A percentile compares a stretch with the other conserved stretches of the same genome.
phyloP scores from a whole-genome alignment of 2,329 filamentous ascomycete species.

The Epicoccum sorghinum region DNA sequence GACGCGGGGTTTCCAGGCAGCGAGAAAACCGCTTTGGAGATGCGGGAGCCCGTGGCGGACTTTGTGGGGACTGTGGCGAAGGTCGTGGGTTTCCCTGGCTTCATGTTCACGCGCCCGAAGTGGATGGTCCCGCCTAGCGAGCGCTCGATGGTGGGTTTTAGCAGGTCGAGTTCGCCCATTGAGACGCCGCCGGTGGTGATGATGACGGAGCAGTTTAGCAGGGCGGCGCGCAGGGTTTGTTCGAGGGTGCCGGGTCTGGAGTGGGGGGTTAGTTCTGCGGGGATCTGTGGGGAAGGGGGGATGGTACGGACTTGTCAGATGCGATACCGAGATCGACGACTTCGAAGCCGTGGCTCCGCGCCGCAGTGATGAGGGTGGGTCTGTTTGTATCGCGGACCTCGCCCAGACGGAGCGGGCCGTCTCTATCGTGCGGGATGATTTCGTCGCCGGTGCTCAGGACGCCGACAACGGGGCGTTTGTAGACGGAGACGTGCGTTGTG shows the following conservation, averaged over 20 bases:
- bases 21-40: constrained; percentile 79
- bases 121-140: constrained; percentile 89
- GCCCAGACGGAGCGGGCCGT: constrained; percentile 70
- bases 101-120: constrained; percentile 96
- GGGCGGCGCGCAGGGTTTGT: constrained; percentile 73
- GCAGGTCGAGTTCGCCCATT: constrained; percentile 95
- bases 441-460: constrained; percentile 95
- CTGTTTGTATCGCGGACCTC: constrained; percentile 95
- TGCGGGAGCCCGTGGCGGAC: constrained; percentile 52
- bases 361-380: constrained; percentile 81
- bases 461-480: constrained; percentile 77
- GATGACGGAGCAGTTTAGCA: constrained; percentile 78
- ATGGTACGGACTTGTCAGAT: constrained; percentile 65
- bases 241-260: constrained; percentile 72
- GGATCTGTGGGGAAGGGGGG: not conserved
- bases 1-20: constrained; percentile 94
- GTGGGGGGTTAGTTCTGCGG: constrained; percentile 8
- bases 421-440: constrained; percentile 75
- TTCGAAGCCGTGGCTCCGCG: constrained; percentile 75
- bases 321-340: constrained; percentile 87
- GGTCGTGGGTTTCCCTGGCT: constrained; percentile 96
- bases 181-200: constrained; percentile 94
- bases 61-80: constrained; percentile 85
- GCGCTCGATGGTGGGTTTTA: constrained; percentile 95
- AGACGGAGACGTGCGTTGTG: constrained; percentile 71